phyloP scores from a whole-genome alignment of 1,139 yeast species.

The Yamadazyma mexicana region DNA sequence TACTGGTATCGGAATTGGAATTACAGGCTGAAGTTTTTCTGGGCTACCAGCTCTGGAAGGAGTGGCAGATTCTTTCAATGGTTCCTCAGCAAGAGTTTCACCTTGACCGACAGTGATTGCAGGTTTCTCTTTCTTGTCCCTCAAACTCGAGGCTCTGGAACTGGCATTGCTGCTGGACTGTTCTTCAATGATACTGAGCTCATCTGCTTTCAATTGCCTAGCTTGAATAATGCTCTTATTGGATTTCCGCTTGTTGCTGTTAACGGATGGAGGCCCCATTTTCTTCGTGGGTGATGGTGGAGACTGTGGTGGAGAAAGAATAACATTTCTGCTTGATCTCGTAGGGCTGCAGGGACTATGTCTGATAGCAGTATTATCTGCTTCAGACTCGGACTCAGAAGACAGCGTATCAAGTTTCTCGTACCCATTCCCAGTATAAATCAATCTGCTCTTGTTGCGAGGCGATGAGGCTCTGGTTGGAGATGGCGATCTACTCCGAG shows the following conservation, averaged over 20 bases:
- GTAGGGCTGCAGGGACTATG: neutral
- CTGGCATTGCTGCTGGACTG: slow-evolving; percentile 27
- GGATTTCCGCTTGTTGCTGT: slow-evolving; percentile 21
- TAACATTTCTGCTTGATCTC: neutral
- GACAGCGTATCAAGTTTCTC: slow-evolving; percentile 35
- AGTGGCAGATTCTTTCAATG: neutral
- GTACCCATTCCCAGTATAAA: slow-evolving; percentile 40
- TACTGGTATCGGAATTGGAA: slow-evolving; percentile 7
- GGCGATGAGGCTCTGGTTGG: slow-evolving; percentile 16
- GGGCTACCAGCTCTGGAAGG: neutral
- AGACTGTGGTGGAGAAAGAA: slow-evolving; percentile 14
- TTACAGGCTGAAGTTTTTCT: neutral
- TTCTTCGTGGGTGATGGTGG: slow-evolving; percentile 19
- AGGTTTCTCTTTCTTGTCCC: slow-evolving; percentile 5
- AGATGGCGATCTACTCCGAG: slow-evolving; percentile 14
- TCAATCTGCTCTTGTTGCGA: slow-evolving; percentile 23
- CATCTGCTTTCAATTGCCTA: slow-evolving; percentile 26
- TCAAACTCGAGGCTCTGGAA: slow-evolving; percentile 32
- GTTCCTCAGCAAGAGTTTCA: neutral
- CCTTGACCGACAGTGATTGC: too few species aligned
- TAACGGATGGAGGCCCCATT: slow-evolving; percentile 23
- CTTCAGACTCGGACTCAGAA: slow-evolving; percentile 16
- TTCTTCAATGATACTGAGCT: slow-evolving; percentile 47
- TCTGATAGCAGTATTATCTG: neutral
- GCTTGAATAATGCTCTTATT: slow-evolving; percentile 19